Base-by-base conservation (phyloP, 2,329 filamentous ascomycete genomes). In the Cladophialophora exuberans region DNA sequence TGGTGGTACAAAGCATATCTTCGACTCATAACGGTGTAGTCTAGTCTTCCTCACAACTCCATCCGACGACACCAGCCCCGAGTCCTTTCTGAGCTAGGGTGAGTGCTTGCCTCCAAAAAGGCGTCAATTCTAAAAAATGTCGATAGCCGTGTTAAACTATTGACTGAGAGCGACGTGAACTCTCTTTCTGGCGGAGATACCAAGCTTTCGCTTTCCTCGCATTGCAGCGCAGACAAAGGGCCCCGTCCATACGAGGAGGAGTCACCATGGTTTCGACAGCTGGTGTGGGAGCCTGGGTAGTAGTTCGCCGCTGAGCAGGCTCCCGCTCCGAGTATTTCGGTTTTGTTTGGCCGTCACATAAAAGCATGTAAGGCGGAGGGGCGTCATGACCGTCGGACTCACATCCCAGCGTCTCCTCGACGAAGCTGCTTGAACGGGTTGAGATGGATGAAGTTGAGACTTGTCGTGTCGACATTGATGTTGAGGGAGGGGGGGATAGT, bases 311-410 rank as follows among this genome's bases (percentile, higher is more conserved):
- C n/a, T n/a, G n/a, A n/a, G n/a, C n/a, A n/a, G n/a, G 46, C 9
- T 54, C 43, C 25, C 11, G 7, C 28, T n/a, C 45, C 7, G 54
- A 52, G 36, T 57, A 57, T 18, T 52, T 42, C 15, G 54, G 54
- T 15, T 57, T 57, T 25, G 3, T 43, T 22, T 38, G 30, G 30
- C 43, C 54, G 17, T 57, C 30, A 31, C 44, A 52, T 7, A 49
- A 38, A 5, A 39, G 33, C 43, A 52, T 47, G 26, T 57, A 57
- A 13, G 54, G 54, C 3, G 54, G 54, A 15, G 50, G 49, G 6
- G 36, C 54, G 3, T 57, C 54, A n/a, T 39, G 48, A 30, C 30
- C 39, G n/a, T 42, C 49, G 3, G 35, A 23, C 5, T 52, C 28
- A 10, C 31, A 20, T 17, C 49, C 44, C 10, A 53, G 43, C 6